Base-by-base conservation (phyloP, 2,329 filamentous ascomycete genomes). In the Cyclaneusma minus region DNA sequence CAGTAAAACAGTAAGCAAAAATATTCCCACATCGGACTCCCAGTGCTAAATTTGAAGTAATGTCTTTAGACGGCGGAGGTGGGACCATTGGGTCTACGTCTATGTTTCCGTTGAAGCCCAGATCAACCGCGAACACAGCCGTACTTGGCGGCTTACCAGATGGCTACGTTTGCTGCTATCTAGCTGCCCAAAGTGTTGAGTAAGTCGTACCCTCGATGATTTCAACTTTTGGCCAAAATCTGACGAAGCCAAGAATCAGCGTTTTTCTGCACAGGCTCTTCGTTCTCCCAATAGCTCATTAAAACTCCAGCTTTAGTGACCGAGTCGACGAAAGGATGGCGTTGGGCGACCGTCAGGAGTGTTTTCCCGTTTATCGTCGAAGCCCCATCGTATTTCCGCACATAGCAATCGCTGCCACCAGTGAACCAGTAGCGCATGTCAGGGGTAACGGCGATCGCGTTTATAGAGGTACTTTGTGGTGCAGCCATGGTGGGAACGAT, bases 221-320 rank as follows among this genome's bases (percentile, higher is more conserved):
- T n/a, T n/a, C n/a, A n/a, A n/a, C n/a, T n/a, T n/a, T n/a, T n/a
- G n/a, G n/a, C n/a, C n/a, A n/a, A n/a, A n/a, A n/a, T n/a, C n/a
- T 24, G 4, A 4, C 14, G n/a, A 24, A n/a, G 14, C 14, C 14
- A 4, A 6, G 14, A 24, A 24, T 24, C 6, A 16, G 6, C 5
- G 16, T 4, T 28, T 11, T 44, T 47, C 3, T 54, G n/a, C n/a
- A n/a, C 37, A 3, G 71, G 68, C 46, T 98, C 87, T 48, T 94
- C 85, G 43, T 95, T 98, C 50, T 94, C 89, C 89, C 89, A 98
- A 50, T 98, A 98, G 27, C 81, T 92, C 66, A 94, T 75, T 25
- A 95, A 56, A 5, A 93, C 81, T 2, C 85, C 89, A 3, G 87
- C 85, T 52, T 98, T 98, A 29, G 83, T 82, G 22, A 98, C 89